Base-by-base conservation (phyloP, 345 rosid genomes). In the Turritis glabra region DNA sequence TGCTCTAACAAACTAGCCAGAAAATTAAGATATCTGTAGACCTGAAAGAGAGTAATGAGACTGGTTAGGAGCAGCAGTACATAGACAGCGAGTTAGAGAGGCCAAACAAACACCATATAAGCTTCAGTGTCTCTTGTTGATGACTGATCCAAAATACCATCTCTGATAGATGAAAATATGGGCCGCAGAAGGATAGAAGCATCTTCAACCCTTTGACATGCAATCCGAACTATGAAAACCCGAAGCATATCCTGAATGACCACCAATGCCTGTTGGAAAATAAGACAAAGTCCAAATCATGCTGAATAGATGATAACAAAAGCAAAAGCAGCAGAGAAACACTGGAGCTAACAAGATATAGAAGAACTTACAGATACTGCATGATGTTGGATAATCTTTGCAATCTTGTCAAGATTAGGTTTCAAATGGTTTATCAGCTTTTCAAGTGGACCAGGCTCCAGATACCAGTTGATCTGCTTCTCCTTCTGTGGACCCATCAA, bases 221-320 rank as follows among this genome's bases (percentile, higher is more conserved):
- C 92, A 73, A 90, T 65, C 25, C 97, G 98, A 77, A 89, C 72
- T 48, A 95, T 83, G 82, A 95, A 93, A 79, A 95, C 91, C 71
- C 96, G 85, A 79, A 95, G 92, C 96, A 95, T 92, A 82, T 92
- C 98, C 82, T 86, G 93, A 75, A 92, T 85, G 79, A 95, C 98
- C 57, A 80, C 89, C 83, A 90, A 80, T 37, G 88, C 85, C 99
- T 95, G 89, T 65, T 63, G 61, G 74, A 63, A 69, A 61, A 32
- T 41, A 46, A 62, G 58, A 77, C 56, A 50, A 60, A 41, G 40
- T 50, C 23, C 48, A 72, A 54, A 41, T 80, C 53, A 77, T 60
- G 23, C 35, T 41, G 68, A 7, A 62, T 15, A 61, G 35, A 59
- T 44, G 69, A 70, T 61, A 67, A 79, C 48, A 76, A 72, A 53